A percentile compares a stretch with the other conserved stretches of the same genome.
Conservation (phyloP, 2,329 filamentous ascomycete species). For the Ophiosphaerella herpotricha region DNA sequence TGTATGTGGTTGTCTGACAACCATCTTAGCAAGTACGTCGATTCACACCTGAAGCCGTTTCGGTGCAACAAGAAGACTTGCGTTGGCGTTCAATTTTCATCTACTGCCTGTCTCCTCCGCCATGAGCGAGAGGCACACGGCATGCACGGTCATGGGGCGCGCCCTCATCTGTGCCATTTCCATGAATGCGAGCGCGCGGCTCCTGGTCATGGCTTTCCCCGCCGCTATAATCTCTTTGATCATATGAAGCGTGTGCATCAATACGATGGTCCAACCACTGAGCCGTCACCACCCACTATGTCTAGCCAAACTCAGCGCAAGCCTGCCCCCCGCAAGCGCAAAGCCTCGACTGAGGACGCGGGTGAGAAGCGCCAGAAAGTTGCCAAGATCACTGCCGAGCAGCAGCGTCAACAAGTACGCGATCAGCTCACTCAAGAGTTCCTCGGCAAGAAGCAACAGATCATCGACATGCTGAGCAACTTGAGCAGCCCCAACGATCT, state of each 20-base stretch:
- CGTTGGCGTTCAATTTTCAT: constrained; percentile 87
- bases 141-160: constrained; percentile 91
- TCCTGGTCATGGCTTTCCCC: constrained; percentile 85
- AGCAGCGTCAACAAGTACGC: constrained; percentile 40
- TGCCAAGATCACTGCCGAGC: constrained; percentile 37
- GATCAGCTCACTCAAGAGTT: constrained; percentile 39
- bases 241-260: constrained; percentile 95
- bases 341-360: constrained; percentile 37
- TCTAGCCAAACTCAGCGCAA: constrained; percentile 33
- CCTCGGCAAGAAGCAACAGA: constrained; percentile 39
- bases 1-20: constrained; percentile 18
- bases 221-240: constrained; percentile 93
- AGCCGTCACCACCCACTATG: constrained; percentile 35
- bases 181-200: constrained; percentile 83
- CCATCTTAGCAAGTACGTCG: constrained; percentile 81
- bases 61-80: constrained; percentile 86
- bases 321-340: constrained; percentile 40
- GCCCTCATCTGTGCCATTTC: constrained; percentile 88
- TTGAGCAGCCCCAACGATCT: constrained; percentile 42
- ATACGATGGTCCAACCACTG: constrained; percentile 50
- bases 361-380: constrained; percentile 42
- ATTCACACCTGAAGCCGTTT: constrained; percentile 96
- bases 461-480: constrained; percentile 39
- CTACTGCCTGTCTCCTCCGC: constrained; percentile 89
- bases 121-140: constrained; percentile 96